These are phyloP conservation scores for Chlamydomonas applanata DNA, from an alignment of 139 green algal species.

Conservation along the genomic window DNA sequence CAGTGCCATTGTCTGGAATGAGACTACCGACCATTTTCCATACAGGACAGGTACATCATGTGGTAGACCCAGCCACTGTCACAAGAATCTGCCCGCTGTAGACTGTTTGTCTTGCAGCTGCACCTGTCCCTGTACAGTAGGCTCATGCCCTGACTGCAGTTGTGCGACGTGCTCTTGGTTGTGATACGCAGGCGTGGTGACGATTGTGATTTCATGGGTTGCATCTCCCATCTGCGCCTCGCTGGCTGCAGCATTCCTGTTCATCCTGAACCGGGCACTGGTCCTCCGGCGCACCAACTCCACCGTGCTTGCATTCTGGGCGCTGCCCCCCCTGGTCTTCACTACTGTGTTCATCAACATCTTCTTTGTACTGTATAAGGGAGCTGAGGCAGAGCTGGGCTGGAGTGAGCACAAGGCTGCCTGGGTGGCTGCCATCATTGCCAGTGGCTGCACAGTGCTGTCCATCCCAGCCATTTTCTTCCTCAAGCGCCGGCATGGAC, in stretches of 20 bases:
- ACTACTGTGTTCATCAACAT: slow-evolving; percentile 48
- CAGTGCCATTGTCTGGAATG: slow-evolving; percentile 26
- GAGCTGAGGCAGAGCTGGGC: slow-evolving; percentile 10
- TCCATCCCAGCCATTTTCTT: slow-evolving; percentile 6
- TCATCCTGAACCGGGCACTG: slow-evolving; percentile 26
- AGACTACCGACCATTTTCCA: slow-evolving; percentile 27
- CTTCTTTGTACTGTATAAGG: slow-evolving; percentile 47
- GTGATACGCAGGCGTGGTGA: slow-evolving; percentile 25
- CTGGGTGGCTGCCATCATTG: slow-evolving; percentile 20
- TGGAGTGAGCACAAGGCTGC: slow-evolving; percentile 22
- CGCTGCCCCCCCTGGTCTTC: slow-evolving; percentile 28
- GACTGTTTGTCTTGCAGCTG: no score
- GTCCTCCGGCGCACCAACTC: neutral
- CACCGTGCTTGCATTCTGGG: neutral
- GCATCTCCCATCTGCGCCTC: slow-evolving; percentile 23
- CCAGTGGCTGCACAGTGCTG: slow-evolving; percentile 5
- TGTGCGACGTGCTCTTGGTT: no score
- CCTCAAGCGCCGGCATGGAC: slow-evolving; percentile 2
- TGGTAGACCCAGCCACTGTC: neutral
- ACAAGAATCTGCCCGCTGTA: neutral
- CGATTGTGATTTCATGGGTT: slow-evolving; percentile 34
- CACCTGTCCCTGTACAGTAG: no score
- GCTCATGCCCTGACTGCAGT: no score
- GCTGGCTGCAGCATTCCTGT: slow-evolving; percentile 24
- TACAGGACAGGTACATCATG: slow-evolving; percentile 23